A percentile compares a stretch with the other conserved stretches of the same genome.
Conservation (phyloP, 2,329 filamentous ascomycete genomes). For the Alternaria solani region DNA sequence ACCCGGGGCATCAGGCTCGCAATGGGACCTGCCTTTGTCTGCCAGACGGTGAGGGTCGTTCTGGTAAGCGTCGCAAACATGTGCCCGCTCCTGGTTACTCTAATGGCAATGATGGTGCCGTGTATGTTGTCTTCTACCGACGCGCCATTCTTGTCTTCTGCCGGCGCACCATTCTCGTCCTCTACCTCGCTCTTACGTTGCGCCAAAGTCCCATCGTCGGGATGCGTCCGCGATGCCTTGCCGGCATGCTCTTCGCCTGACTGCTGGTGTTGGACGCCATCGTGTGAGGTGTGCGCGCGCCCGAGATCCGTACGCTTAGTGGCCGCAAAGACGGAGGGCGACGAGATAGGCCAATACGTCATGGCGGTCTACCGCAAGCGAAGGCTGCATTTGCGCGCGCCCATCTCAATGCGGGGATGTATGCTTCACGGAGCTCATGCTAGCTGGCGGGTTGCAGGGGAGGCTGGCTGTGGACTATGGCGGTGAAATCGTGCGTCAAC, state of each 20-base stretch:
- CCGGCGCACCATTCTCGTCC: conserved; percentile 19
- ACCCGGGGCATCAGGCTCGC: conserved; percentile 12
- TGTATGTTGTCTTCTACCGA: conserved; percentile 50
- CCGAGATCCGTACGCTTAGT: conserved; percentile 68
- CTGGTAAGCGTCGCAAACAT: conserved; percentile 87
- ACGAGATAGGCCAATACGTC: conserved; percentile 94
- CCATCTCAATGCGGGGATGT: conserved; percentile 43
- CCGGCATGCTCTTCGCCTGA: conserved; percentile 30
- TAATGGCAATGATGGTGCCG: conserved; percentile 77
- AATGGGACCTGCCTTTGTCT: conserved; percentile 77
- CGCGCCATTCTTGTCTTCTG: conserved; percentile 23
- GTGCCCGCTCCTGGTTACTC: conserved; percentile 80
- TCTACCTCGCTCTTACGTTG: conserved; percentile 16
- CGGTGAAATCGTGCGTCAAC: conserved; percentile 18
- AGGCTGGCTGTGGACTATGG: conserved; percentile 35
- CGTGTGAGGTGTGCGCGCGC: conserved; percentile 68
- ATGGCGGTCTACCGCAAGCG: conserved; percentile 51
- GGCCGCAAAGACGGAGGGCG: conserved; percentile 82
- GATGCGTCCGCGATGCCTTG: conserved; percentile 20
- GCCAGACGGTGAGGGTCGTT: conserved; percentile 92
- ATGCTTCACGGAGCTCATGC: conserved; percentile 29
- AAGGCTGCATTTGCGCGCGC: conserved; percentile 49
- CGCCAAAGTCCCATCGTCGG: conserved; percentile 20
- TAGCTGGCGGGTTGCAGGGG: conserved; percentile 35
- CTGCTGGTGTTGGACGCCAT: conserved; percentile 54